A percentile compares a stretch with the other conserved stretches of the same genome.
Conservation (phyloP, 768 basidiomycete genomes). For the Amanita pallidorosea region DNA sequence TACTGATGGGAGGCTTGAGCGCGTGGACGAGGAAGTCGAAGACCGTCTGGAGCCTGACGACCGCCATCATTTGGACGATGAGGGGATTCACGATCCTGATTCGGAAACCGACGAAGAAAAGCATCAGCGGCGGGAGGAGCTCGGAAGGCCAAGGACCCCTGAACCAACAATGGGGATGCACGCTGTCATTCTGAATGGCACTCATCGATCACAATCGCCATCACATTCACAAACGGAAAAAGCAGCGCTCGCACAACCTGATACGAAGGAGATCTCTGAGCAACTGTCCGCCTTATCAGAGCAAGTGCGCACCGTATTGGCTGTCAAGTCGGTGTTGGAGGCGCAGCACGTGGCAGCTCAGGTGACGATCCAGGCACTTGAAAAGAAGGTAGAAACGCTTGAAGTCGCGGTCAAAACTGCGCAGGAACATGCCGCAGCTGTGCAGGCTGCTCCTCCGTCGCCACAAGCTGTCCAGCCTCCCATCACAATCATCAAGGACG, state of each 20-base stretch:
- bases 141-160: slow-evolving; percentile 70
- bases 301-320: slow-evolving; percentile 69
- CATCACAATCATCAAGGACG: background rate
- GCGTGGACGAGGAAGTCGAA: slow-evolving; percentile 70
- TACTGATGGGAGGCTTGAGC: slow-evolving; percentile 56
- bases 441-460: slow-evolving; percentile 1
- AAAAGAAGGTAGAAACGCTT: slow-evolving; percentile 57
- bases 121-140: slow-evolving; percentile 30
- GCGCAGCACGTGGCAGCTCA: slow-evolving; percentile 72
- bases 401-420: slow-evolving; percentile 46
- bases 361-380: slow-evolving; percentile 55
- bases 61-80: slow-evolving; percentile 13
- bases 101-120: slow-evolving; percentile 7
- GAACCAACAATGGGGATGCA: slow-evolving; percentile 50
- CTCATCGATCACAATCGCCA: background rate
- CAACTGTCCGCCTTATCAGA: slow-evolving; percentile 56
- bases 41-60: slow-evolving; percentile 25
- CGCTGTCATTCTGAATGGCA: slow-evolving; percentile 8
- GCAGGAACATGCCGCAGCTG: slow-evolving; percentile 23
- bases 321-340: slow-evolving; percentile 63
- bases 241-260: slow-evolving; percentile 7
- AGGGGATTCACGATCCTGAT: slow-evolving; percentile 8
- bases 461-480: background rate
- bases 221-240: slow-evolving; percentile 18
- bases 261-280: slow-evolving; percentile 33